Base-by-base conservation (phyloP, 2,329 filamentous ascomycete genomes). In the Aspergillus japonicus region DNA sequence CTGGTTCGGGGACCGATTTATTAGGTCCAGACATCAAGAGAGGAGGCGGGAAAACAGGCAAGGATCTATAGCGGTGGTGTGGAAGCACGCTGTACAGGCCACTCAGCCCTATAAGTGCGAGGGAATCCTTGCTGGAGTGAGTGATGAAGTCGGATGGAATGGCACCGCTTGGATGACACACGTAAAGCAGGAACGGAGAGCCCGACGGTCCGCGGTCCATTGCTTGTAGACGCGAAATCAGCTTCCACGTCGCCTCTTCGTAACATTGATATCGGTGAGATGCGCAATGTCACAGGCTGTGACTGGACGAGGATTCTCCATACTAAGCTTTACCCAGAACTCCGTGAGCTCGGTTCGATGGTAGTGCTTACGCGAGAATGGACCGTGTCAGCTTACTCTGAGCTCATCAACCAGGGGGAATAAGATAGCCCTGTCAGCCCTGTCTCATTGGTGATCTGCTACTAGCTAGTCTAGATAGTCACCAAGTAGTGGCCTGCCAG, bases 261-360 rank as follows among this genome's bases (percentile, higher is more conserved):
- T 29, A 29, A 8, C 26, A 29, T 7, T 29, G 26, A 29, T 29
- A 29, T 29, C 26, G 7, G 7, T 10, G 26, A 29, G 7, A 29
- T 29, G 7, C 26, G 7, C 26, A 29, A 29, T 29, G 26, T 8
- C 26, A 29, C 26, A 8, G 7, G 7, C 7, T 8, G 26, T 29
- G 26, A 7, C 26, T 29, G 26, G 26, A 29, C 3, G 1, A 8
- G 26, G 7, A 8, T 29, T 26, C 26, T 8, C 26, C 7, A 29
- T 29, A 29, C 26, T 78, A 98, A 98, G 81, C 85, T 93, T 66
- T 85, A 29, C 7, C 26, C 26, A 8, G 26, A 29, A 6, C 26
- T 29, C 7, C 26, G 26, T 10, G 26, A 29, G 94, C 69, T 96
- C 82, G 73, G 48, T 8, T 23, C 58, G 39, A 10, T 35, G 11